Conservation (phyloP, 2,329 filamentous ascomycete genomes). For the Ceratocystis destructans region DNA sequence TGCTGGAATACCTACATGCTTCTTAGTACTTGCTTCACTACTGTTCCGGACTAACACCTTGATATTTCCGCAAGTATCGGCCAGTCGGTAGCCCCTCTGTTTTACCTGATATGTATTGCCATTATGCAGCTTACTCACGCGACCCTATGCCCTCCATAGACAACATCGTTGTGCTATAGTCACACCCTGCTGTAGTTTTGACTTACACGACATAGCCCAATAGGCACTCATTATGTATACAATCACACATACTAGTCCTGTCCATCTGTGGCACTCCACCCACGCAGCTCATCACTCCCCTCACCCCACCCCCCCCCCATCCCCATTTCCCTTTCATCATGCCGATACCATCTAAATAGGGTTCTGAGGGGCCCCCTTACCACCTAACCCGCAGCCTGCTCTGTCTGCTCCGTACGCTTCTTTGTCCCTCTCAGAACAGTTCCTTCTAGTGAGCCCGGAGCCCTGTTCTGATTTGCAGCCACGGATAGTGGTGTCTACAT, state of each 20-base stretch:
- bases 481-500: neutral
- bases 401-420: neutral
- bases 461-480: neutral
- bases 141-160: neutral
- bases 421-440: neutral
- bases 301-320: neutral
- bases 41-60: neutral
- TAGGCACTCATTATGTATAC: neutral
- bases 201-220: neutral
- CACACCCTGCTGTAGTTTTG: neutral
- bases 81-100: neutral
- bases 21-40: neutral
- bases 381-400: neutral
- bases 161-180: neutral
- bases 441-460: neutral
- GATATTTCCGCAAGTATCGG: neutral
- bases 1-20: neutral
- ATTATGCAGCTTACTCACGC: neutral
- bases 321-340: neutral
- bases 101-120: neutral
- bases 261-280: neutral
- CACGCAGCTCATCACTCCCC: neutral
- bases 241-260: neutral
- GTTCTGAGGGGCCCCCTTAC: neutral
- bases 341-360: neutral